A percentile compares a stretch with the other conserved stretches of the same genome.
These are phyloP conservation scores for Fusarium sp. DNA, from an alignment of 2,329 filamentous ascomycete species.

Conservation along the genomic window DNA sequence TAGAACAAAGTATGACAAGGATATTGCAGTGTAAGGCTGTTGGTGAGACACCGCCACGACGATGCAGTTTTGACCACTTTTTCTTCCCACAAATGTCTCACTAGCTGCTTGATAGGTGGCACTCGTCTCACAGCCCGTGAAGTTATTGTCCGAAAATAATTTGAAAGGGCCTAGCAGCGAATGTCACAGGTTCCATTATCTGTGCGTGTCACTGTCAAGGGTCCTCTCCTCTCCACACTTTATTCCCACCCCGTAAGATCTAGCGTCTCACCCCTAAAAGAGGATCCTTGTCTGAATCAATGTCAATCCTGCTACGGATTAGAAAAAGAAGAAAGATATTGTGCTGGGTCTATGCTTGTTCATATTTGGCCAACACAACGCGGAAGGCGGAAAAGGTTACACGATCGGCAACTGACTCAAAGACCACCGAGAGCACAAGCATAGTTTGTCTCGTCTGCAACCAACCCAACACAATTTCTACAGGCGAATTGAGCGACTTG, in stretches of 20 bases:
- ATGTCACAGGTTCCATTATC: slow-evolving; percentile 1
- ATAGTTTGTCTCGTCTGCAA: not conserved
- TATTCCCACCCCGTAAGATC: slow-evolving; percentile 24
- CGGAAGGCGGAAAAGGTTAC: not conserved
- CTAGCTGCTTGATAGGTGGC: not conserved
- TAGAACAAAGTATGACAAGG: not conserved
- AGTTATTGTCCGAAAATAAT: not conserved
- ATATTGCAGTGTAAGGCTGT: not conserved
- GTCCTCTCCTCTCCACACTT: not conserved
- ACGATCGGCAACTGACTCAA: not conserved
- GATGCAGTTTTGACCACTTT: not conserved
- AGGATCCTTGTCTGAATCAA: not conserved
- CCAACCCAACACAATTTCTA: not conserved
- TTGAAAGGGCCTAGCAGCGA: no score
- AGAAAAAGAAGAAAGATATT: not conserved
- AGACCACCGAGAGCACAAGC: not conserved
- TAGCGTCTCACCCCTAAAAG: not conserved
- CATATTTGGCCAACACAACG: not conserved
- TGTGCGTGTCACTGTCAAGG: not conserved
- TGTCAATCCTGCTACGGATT: not conserved
- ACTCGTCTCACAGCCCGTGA: not conserved
- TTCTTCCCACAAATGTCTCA: not conserved
- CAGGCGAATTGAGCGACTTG: slow-evolving; percentile 1
- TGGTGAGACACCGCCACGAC: not conserved
- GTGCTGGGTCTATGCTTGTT: slow-evolving; percentile 1